phyloP scores from a whole-genome alignment of 1,139 yeast species.

The Pichia kudriavzevii region DNA sequence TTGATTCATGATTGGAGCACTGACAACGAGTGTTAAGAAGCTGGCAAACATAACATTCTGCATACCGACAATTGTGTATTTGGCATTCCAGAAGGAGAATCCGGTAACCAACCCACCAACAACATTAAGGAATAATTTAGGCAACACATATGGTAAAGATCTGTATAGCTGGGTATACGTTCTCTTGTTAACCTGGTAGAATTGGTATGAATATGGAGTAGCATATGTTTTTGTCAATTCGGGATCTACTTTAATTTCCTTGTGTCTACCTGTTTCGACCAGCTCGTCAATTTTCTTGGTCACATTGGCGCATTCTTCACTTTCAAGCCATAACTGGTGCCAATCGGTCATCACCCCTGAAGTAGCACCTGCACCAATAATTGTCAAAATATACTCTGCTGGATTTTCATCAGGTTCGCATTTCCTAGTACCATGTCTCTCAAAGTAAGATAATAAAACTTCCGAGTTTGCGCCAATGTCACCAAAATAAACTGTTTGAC shows the following conservation, averaged over 20 bases:
- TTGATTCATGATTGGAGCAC: constrained; percentile 50
- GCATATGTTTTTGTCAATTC: constrained; percentile 31
- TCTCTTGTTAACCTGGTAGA: constrained; percentile 35
- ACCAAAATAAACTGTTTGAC: constrained; percentile 52
- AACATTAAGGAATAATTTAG: constrained; percentile 33
- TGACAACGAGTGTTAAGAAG: constrained; percentile 40
- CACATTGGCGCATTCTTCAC: constrained; percentile 18
- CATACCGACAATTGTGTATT: constrained; percentile 40
- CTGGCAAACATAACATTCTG: constrained; percentile 47
- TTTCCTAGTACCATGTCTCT: constrained; percentile 38
- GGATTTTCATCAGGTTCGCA: constrained; percentile 43
- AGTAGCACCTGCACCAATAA: constrained; percentile 51
- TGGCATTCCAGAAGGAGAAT: constrained; percentile 24
- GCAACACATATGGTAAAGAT: constrained; percentile 39
- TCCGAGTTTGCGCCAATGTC: constrained; percentile 44
- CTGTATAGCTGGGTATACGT: constrained; percentile 40
- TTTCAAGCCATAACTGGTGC: constrained; percentile 35
- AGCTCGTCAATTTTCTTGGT: constrained; percentile 22
- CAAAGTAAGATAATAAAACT: constrained; percentile 39
- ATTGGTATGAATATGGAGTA: constrained; percentile 33
- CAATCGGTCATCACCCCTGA: constrained; percentile 37
- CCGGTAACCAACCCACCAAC: constrained; percentile 44
- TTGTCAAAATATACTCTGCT: constrained; percentile 45
- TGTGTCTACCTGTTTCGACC: constrained; percentile 22
- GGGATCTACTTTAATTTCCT: constrained; percentile 26